phyloP scores from a whole-genome alignment of 1,284 basidiomycete genomes.

The Xerocomus nothofagi region DNA sequence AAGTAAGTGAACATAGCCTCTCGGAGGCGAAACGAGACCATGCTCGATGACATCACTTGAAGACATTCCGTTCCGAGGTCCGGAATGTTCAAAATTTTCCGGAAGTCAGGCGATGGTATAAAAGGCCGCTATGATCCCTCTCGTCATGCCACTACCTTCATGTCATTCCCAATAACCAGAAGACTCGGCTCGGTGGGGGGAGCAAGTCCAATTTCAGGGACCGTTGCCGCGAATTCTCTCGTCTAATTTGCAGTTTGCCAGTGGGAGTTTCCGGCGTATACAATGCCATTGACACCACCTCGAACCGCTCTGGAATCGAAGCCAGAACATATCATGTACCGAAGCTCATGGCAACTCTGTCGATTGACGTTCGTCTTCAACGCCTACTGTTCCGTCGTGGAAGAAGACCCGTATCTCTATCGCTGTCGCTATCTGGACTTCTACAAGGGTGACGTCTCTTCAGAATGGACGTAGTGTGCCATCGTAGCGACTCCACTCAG shows the following conservation, averaged over 20 bases:
- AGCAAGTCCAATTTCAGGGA: not conserved
- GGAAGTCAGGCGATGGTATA: not conserved
- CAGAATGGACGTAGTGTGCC: not conserved
- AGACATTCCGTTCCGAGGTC: not conserved
- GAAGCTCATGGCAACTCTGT: not conserved
- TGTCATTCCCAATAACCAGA: not conserved
- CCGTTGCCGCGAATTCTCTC: not conserved
- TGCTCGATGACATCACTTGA: conserved; percentile 3
- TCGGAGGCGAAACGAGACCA: too few relatives aligned
- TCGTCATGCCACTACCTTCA: not conserved
- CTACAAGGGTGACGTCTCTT: too few relatives aligned
- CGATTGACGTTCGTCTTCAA: not conserved
- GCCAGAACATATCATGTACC: not conserved
- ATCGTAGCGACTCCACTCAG: not conserved
- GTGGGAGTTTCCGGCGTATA: not conserved
- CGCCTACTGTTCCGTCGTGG: too few relatives aligned
- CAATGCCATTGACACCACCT: not conserved
- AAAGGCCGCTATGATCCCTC: not conserved
- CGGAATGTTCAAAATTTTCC: too few relatives aligned
- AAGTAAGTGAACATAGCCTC: not conserved
- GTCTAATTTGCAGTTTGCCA: not conserved
- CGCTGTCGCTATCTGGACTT: too few relatives aligned
- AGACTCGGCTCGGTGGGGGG: too few relatives aligned
- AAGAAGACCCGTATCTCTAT: too few relatives aligned
- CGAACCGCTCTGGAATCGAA: not conserved